Evolutionary conservation across 2,329 filamentous ascomycete genomes (phyloP), one percentile per base, ranked within the genome.

Genomic region (Neonectria punicea): DNA sequence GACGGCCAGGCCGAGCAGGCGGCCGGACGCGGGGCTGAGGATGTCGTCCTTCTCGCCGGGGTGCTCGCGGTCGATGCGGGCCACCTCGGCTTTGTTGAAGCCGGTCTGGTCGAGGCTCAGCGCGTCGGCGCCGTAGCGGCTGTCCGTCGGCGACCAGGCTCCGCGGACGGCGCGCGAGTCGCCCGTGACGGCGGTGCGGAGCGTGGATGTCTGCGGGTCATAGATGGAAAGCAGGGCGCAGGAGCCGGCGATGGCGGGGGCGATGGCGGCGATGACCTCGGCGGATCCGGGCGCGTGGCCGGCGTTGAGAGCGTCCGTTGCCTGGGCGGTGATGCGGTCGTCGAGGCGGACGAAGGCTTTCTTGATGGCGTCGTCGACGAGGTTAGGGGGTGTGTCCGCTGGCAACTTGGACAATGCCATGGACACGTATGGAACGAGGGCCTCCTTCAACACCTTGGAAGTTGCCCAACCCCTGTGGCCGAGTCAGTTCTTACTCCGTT

Each of bases 141-240:
- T 54, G 0, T 80, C 78, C 9, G 80, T 73, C 0, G 78, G 57
- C 13, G 83, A 80, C 78, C 83, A 77, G 2, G 73, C 74, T 1
- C 89, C 90, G 0, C 92, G 81, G 0, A 92, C 88, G 11, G 89
- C 89, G 39, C 90, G 84, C 1, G 88, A 92, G 77, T 93, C 90
- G 0, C 91, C 91, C 0, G 87, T 86, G 66, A 88, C 89, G 0
- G 90, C 90, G 2, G 91, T 88, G 25, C 87, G 85, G 0, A 93
- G 77, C 0, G 80, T 86, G 5, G 81, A 80, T 1, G 80, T 80
- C 1, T 70, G 63, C 0, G 87, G 83, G 66, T 93, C 89, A 72
- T 87, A 91, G 2, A 91, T 77, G 0, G 89, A 83, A 2, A 92
- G 80, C 1, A 92, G 79, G 11, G 90, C 90, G 68, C 89, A 92